Evolutionary conservation across 169 alveolate genomes (phyloP).

Genomic region (Plasmodium coatneyi): DNA sequence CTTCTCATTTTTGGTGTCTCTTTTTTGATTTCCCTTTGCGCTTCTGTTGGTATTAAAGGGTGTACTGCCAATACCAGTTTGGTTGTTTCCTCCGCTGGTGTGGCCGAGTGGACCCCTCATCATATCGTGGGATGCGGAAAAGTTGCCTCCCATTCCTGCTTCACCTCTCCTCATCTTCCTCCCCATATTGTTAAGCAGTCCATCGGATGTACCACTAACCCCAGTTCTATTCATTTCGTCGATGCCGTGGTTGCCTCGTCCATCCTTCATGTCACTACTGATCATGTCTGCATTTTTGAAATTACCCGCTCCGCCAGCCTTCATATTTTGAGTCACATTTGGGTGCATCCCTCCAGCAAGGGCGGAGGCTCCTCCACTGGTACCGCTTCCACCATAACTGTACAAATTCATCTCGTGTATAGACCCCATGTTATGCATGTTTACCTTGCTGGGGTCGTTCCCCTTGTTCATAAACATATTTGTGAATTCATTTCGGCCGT

Average conservation of each 20-base stretch:
- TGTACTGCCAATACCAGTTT: not conserved
- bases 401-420: not conserved
- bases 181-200: not conserved
- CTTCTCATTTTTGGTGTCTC: constrained; percentile 26
- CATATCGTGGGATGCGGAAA: not conserved
- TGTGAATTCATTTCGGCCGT: constrained; percentile 14
- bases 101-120: not conserved
- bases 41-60: constrained; percentile 4
- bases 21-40: constrained; percentile 4
- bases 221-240: not conserved
- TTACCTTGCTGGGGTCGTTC: not conserved
- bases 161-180: not conserved
- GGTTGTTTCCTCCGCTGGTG: not conserved
- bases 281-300: not conserved
- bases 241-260: not conserved
- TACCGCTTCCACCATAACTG: not conserved
- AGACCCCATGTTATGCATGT: not conserved
- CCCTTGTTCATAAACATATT: constrained; percentile 10
- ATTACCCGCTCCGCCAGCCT: not conserved
- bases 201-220: not conserved
- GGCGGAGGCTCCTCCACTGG: not conserved
- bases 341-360: not conserved
- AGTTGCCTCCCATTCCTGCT: not conserved
- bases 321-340: not conserved
- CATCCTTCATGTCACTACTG: not conserved